Percentiles rank a stretch among this genome's conserved stretches.
phyloP scores from a whole-genome alignment of 2,329 filamentous ascomycete genomes.

The Orbilia javanica region DNA sequence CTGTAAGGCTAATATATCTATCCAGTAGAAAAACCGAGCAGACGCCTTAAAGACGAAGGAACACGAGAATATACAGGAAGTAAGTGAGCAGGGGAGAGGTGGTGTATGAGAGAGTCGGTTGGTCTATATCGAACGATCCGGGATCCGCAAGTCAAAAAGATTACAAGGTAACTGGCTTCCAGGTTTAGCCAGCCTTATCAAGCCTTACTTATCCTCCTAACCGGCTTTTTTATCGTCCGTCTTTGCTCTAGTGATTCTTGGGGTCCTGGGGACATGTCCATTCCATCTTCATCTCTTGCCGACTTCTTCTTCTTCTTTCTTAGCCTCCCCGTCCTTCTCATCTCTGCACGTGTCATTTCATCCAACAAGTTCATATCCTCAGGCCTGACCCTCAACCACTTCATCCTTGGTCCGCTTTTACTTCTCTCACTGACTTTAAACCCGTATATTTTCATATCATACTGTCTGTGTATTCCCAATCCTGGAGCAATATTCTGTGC shows the following conservation, averaged over 20 bases:
- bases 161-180: background rate
- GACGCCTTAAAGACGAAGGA: conserved; percentile 26
- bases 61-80: conserved; percentile 8
- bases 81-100: background rate
- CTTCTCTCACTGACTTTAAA: conserved; percentile 94
- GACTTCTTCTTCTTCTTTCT: conserved; percentile 56
- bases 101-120: background rate
- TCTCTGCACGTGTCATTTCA: conserved; percentile 71
- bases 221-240: conserved; percentile 52
- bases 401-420: conserved; percentile 92
- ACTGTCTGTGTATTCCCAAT: conserved; percentile 83
- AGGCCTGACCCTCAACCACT: conserved; percentile 91
- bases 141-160: background rate
- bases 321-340: conserved; percentile 53
- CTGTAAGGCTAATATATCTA: conserved; percentile 43
- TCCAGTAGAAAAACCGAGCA: conserved; percentile 42
- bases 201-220: conserved; percentile 56
- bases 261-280: conserved; percentile 51
- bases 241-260: conserved; percentile 46
- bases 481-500: conserved; percentile 89
- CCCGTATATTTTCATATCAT: conserved; percentile 95
- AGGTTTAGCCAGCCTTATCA: conserved; percentile 18
- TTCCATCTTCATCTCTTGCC: conserved; percentile 46
- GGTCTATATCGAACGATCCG: conserved; percentile 5
- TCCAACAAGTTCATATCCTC: conserved; percentile 84